Evolutionary conservation across 805 yeast genomes (phyloP).

Genomic region (Candida germanica): DNA sequence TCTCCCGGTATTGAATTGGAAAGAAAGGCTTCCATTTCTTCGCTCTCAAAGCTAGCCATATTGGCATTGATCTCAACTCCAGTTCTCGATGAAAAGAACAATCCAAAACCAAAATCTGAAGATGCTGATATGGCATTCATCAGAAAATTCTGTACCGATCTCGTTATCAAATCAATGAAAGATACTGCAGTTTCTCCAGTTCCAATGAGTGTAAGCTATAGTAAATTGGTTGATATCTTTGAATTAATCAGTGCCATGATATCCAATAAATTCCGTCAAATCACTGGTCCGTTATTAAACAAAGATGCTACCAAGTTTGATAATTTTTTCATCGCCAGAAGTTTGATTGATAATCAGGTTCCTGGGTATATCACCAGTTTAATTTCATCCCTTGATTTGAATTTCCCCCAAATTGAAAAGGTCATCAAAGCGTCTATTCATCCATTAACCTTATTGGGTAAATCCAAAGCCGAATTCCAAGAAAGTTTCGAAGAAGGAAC

Average conservation of each 20-base stretch:
- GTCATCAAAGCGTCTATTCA: constrained; percentile 58
- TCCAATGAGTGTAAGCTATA: constrained; percentile 27
- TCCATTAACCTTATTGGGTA: constrained; percentile 56
- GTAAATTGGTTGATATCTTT: constrained; percentile 52
- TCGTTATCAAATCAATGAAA: constrained; percentile 57
- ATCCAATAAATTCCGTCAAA: constrained; percentile 41
- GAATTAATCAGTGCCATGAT: constrained; percentile 46
- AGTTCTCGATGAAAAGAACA: constrained; percentile 46
- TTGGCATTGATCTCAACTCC: constrained; percentile 60
- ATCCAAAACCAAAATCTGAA: constrained; percentile 46
- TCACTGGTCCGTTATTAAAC: constrained; percentile 45
- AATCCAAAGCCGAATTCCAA: constrained; percentile 54
- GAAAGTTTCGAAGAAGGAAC: constrained; percentile 53
- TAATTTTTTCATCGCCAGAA: constrained; percentile 58
- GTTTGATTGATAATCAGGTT: constrained; percentile 65
- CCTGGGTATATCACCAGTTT: constrained; percentile 56
- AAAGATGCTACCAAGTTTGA: constrained; percentile 53
- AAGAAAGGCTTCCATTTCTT: constrained; percentile 56
- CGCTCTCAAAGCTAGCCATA: constrained; percentile 59
- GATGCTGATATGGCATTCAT: constrained; percentile 72
- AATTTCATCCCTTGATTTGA: constrained; percentile 66
- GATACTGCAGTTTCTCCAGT: constrained; percentile 36
- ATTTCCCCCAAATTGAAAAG: constrained; percentile 62
- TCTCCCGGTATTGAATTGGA: constrained; percentile 40
- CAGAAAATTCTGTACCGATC: constrained; percentile 70